Conservation (phyloP, 306 rosid genomes). For the Trifolium dubium region DNA sequence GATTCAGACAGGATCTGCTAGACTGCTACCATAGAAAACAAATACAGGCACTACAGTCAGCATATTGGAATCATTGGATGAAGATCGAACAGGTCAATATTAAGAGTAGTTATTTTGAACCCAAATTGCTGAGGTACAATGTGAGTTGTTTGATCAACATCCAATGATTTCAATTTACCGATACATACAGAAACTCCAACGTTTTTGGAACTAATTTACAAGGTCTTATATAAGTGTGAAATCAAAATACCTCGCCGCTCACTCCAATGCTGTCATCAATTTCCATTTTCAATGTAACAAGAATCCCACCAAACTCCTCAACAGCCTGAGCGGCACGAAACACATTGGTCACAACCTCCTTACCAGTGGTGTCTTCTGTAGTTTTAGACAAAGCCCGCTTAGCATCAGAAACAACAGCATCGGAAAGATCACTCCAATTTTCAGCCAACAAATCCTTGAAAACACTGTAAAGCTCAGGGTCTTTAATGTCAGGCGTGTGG, state of each 20-base stretch:
- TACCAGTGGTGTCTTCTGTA: constrained; percentile 73
- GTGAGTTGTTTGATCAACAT: background rate
- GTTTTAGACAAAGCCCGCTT: constrained; percentile 66
- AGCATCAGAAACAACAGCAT: constrained; percentile 50
- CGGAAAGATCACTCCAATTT: constrained; percentile 69
- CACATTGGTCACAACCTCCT: constrained; percentile 67
- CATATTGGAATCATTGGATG: background rate
- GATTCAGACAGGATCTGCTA: background rate
- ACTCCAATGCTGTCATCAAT: constrained; percentile 80
- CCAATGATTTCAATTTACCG: background rate
- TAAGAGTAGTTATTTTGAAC: background rate
- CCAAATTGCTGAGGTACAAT: background rate
- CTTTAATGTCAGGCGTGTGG: constrained; percentile 67
- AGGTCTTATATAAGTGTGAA: background rate
- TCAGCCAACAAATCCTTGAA: constrained; percentile 90
- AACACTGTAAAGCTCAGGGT: constrained; percentile 59
- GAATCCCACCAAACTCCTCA: constrained; percentile 80
- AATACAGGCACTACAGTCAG: background rate
- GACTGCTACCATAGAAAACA: background rate
- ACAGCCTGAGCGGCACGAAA: constrained; percentile 79
- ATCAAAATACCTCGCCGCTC: constrained; percentile 77
- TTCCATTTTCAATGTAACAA: constrained; percentile 71
- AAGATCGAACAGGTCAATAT: background rate
- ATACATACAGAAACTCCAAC: background rate
- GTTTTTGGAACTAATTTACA: background rate